Evolutionary conservation across 352 stramenopile species (phyloP).

Genomic region (Hyaloperonospora brassicae): DNA sequence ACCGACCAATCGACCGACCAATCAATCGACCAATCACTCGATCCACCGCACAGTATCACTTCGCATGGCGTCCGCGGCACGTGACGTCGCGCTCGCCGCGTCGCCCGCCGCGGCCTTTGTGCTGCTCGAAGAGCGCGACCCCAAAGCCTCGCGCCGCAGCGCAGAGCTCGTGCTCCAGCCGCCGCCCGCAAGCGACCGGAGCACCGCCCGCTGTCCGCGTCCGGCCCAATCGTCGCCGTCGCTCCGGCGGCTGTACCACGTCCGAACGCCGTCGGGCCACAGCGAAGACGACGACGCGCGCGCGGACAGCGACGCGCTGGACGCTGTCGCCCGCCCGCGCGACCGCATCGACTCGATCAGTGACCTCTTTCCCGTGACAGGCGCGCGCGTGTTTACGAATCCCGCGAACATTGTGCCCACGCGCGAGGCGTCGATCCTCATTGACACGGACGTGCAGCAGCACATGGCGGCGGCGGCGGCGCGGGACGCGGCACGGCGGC

Average conservation of each 20-base stretch:
- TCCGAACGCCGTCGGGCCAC: conserved; percentile 4
- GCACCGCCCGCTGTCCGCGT: not conserved
- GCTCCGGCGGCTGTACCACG: conserved; percentile 17
- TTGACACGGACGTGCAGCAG: conserved; percentile 52
- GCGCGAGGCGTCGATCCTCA: conserved; percentile 67
- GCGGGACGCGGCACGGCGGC: conserved; percentile 16
- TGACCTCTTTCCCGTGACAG: conserved; percentile 60
- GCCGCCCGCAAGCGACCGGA: not conserved
- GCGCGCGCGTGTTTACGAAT: conserved; percentile 53
- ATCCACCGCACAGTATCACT: no score
- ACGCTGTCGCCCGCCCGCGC: not conserved
- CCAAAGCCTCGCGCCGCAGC: no score
- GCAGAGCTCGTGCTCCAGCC: no score
- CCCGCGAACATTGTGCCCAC: conserved; percentile 70
- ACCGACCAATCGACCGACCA: no score
- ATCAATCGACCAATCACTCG: no score
- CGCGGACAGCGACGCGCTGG: no score
- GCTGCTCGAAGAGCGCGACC: not conserved
- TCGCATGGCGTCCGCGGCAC: conserved; percentile 1
- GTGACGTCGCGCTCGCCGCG: not conserved
- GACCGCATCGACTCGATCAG: conserved; percentile 42
- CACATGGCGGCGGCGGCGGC: conserved; percentile 3
- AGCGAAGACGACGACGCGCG: conserved; percentile 13
- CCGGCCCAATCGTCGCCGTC: conserved; percentile 17
- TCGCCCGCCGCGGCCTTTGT: not conserved